phyloP scores from a whole-genome alignment of 1,139 yeast species.

The Blastobotrys capitulatus region DNA sequence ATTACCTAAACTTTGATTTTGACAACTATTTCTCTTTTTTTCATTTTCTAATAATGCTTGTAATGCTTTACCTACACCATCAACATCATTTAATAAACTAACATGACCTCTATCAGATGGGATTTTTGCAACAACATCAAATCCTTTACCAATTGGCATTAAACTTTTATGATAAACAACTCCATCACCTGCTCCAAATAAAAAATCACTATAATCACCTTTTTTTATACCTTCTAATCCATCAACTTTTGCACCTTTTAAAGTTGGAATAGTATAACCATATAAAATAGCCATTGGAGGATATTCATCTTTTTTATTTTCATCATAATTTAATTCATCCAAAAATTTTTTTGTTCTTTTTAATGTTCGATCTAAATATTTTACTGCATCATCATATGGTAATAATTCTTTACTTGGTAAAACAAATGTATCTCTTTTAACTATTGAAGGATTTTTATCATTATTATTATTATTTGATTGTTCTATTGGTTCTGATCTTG shows the following conservation, averaged over 20 bases:
- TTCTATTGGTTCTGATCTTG: slow-evolving; percentile 5
- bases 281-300: slow-evolving; percentile 83
- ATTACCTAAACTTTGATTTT: no score
- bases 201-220: slow-evolving; percentile 71
- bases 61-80: slow-evolving; percentile 66
- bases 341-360: slow-evolving; percentile 54
- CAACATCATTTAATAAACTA: slow-evolving; percentile 66
- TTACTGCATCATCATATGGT: slow-evolving; percentile 59
- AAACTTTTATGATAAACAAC: slow-evolving; percentile 80
- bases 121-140: slow-evolving; percentile 61
- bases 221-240: slow-evolving; percentile 56
- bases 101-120: slow-evolving; percentile 72
- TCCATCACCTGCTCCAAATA: slow-evolving; percentile 91
- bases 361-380: slow-evolving; percentile 59
- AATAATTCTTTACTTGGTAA: slow-evolving; percentile 18
- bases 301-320: slow-evolving; percentile 43
- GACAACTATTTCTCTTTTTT: neutral
- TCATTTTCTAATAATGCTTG: slow-evolving; percentile 41
- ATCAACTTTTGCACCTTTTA: slow-evolving; percentile 66
- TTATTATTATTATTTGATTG: no score
- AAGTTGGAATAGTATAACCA: slow-evolving; percentile 79
- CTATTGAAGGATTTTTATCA: neutral
- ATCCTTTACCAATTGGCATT: slow-evolving; percentile 72
- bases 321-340: slow-evolving; percentile 51
- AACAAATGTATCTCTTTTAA: slow-evolving; percentile 7